Base-by-base conservation (phyloP, 208 protist species). In the Trypanosoma boissoni region DNA sequence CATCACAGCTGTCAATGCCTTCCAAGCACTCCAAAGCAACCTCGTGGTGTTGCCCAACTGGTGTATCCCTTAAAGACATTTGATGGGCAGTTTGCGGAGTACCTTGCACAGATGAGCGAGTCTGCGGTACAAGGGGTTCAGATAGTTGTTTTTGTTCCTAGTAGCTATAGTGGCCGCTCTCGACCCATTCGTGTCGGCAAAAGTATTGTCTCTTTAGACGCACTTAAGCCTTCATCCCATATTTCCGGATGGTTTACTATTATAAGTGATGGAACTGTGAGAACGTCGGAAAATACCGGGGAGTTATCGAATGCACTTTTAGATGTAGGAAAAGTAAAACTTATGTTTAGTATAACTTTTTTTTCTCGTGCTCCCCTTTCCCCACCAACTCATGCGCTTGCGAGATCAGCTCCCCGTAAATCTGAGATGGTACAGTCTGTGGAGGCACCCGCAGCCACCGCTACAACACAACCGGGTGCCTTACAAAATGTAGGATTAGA, bases 51-150 rank as follows among this genome's bases (percentile, higher is more conserved):
- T 6, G 42, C 72, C 0, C 76, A 74, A 20, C 61, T 92, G 20
- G 85, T 82, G 21, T 92, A 91, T 69, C 80, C 85, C 16, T 63
- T 94, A 44, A 94, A 94, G 60, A 67, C 76, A n/a, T 58, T 46
- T 23, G 58, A 69, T n/a, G 45, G 27, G 21, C 60, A 76, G 36
- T 91, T 94, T 39, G 56, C 7, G 7, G 64, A 80, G 7, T 94
- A 94, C 46, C 64, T 94, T 6, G 29, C 51, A 34, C 67, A 78
- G 59, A 88, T 92, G 82, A 72, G 67, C 26, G 44, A 58, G 28
- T 83, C 76, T 1, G 64, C 72, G 16, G 75, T 83, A 31, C 51
- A 64, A 31, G 88, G 88, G 3, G 39, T 94, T 56, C 82, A 88
- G 58, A 32, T 94, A 44, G 61, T 78, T 54, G 76, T 94, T 28